Percentiles rank a stretch among this genome's conserved stretches.
phyloP scores from a whole-genome alignment of 2,329 filamentous ascomycete species.

The Xylariaceae sp. region DNA sequence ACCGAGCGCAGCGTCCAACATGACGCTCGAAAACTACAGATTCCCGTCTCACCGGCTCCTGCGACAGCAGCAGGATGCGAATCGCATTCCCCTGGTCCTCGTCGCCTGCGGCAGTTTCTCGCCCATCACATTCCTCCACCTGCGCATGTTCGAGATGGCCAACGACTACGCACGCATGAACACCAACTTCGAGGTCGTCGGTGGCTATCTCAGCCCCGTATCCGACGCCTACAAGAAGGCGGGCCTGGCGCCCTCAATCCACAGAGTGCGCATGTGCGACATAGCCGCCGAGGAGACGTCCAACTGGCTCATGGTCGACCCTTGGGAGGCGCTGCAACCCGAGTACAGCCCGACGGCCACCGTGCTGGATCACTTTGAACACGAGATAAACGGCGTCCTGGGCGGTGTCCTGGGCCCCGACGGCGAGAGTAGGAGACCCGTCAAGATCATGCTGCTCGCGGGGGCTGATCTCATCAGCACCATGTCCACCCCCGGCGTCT shows the following conservation, averaged over 20 bases:
- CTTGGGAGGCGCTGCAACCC: slow-evolving; percentile 81
- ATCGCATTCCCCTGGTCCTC: slow-evolving; percentile 58
- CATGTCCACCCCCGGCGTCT: slow-evolving; percentile 69
- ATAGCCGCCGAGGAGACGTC: slow-evolving; percentile 70
- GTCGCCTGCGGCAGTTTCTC: slow-evolving; percentile 70
- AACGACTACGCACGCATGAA: slow-evolving; percentile 72
- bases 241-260: slow-evolving; percentile 65
- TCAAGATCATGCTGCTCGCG: slow-evolving; percentile 74
- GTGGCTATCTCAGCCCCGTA: slow-evolving; percentile 68
- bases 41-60: slow-evolving; percentile 58
- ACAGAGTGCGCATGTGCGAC: slow-evolving; percentile 79
- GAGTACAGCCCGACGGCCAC: slow-evolving; percentile 84
- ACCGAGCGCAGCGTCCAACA: slow-evolving; percentile 20
- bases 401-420: slow-evolving; percentile 66
- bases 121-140: slow-evolving; percentile 68
- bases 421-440: slow-evolving; percentile 58
- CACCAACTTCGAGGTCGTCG: slow-evolving; percentile 76
- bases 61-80: slow-evolving; percentile 48
- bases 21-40: slow-evolving; percentile 42
- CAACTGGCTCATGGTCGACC: slow-evolving; percentile 79
- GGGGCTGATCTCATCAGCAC: slow-evolving; percentile 72
- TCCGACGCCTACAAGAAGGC: slow-evolving; percentile 67
- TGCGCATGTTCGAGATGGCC: slow-evolving; percentile 79
- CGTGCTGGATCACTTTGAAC: slow-evolving; percentile 84
- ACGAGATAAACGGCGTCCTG: slow-evolving; percentile 77